Evolutionary conservation across 2,329 filamentous ascomycete genomes (phyloP), one percentile per base, ranked within the genome.

Genomic region (Ceratocystis colombiana): DNA sequence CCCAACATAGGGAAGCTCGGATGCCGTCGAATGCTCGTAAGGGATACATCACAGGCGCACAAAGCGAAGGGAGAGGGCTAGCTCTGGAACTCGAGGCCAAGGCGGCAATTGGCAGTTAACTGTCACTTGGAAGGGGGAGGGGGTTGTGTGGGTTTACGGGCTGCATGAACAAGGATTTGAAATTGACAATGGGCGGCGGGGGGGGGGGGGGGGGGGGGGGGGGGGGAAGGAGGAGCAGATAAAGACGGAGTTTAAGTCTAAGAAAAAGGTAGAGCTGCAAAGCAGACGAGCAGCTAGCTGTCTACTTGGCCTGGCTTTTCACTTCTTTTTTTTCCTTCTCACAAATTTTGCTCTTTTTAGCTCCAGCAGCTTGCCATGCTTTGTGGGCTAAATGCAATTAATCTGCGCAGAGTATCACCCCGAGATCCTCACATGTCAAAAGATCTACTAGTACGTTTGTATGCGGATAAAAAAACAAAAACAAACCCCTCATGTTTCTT

Each of bases 361-460:
- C 17, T 53, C n/a, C 12, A 1, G 5, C 48, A 50, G 48, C 48
- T 20, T 50, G 48, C 15, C 48, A 53, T 53, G 37, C 37, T 41
- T 41, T 41, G 10, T 53, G 48, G 22, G 48, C 48, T 25, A 25
- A 8, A 10, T 25, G 55, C 55, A 33, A 30, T 33, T 59, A 59
- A 59, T 59, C 5, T 25, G 28, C 53, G 28, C 12, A 59, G 53
- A 25, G 5, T 59, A 33, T 20, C 33, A n/a, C 5, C 25, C 28
- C 53, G 53, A n/a, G 53, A 59, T 59, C 53, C 53, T 59, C 28
- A 37, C 25, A 59, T 8, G 28, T 59, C 53, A 37, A 59, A 59
- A 59, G 53, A 59, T 62, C 59, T 62, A 17, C 41, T 30, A 17
- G 57, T n/a, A 25, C 7, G 17, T 15, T 17, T 41, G 25, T 46